A percentile compares a stretch with the other conserved stretches of the same genome.
Conservation (phyloP, 768 basidiomycete genomes). For the Neoboletus subvelutipes region DNA sequence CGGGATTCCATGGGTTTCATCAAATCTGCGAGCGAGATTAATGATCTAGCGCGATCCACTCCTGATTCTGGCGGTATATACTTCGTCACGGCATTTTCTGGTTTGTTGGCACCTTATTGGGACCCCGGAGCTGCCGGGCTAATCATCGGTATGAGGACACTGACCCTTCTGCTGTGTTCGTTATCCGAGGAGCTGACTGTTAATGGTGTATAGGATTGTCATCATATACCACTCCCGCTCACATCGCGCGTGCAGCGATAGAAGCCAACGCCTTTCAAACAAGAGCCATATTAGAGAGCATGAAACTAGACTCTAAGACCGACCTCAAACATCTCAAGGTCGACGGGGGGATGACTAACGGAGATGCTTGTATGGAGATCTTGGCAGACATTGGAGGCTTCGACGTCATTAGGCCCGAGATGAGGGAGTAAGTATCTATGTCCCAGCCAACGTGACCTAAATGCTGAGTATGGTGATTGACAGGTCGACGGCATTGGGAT, state of each 20-base stretch:
- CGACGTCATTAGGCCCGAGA: constrained; percentile 87
- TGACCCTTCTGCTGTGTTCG: background rate
- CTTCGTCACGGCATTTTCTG: constrained; percentile 96
- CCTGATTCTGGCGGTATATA: constrained; percentile 85
- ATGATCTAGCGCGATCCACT: constrained; percentile 75
- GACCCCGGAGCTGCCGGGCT: constrained; percentile 87
- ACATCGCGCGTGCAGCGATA: constrained; percentile 92
- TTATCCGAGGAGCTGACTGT: background rate
- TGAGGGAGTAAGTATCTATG: constrained; percentile 78
- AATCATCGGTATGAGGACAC: constrained; percentile 60
- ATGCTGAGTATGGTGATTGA: background rate
- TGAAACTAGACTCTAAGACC: constrained; percentile 84
- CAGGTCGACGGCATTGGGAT: constrained; percentile 93
- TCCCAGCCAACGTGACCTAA: background rate
- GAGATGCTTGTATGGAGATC: constrained; percentile 83
- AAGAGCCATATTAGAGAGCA: constrained; percentile 90
- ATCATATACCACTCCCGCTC: constrained; percentile 85
- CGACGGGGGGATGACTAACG: constrained; percentile 98
- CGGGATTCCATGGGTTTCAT: constrained; percentile 90
- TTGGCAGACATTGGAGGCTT: constrained; percentile 91
- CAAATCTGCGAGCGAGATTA: constrained; percentile 76
- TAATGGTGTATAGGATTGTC: constrained; percentile 54
- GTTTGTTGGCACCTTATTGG: constrained; percentile 97
- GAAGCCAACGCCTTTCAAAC: constrained; percentile 98
- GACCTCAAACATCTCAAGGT: constrained; percentile 87